phyloP scores from a whole-genome alignment of 2,329 filamentous ascomycete species.

The Cladophialophora bantiana region DNA sequence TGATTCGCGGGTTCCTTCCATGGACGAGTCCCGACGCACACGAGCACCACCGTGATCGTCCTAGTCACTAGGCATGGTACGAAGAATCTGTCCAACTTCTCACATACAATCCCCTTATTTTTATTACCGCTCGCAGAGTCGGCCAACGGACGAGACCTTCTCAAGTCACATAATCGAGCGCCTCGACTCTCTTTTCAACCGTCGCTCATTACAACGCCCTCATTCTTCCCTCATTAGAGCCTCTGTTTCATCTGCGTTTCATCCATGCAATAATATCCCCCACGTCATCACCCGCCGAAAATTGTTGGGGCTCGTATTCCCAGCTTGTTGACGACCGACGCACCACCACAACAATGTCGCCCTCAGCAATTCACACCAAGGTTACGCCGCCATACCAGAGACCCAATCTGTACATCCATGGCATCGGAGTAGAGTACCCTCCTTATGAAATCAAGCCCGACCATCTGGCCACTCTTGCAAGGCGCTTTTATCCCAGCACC shows the following conservation, averaged over 20 bases:
- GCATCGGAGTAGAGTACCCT: conserved; percentile 67
- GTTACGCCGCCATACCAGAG: conserved; percentile 47
- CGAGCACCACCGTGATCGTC: conserved; percentile 8
- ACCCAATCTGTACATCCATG: conserved; percentile 62
- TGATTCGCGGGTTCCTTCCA: conserved; percentile 24
- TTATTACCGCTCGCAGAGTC: neutral
- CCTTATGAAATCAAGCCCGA: conserved; percentile 60
- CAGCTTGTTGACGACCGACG: neutral
- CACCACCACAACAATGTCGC: conserved; percentile 39
- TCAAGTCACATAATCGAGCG: neutral
- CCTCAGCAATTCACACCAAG: conserved; percentile 37
- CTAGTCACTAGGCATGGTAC: neutral
- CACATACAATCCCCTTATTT: conserved; percentile 4
- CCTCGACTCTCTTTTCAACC: conserved; percentile 7
- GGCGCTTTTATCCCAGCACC: conserved; percentile 66
- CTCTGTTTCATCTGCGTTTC: conserved; percentile 29
- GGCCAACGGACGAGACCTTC: neutral
- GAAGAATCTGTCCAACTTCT: conserved; percentile 1
- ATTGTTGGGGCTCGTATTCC: conserved; percentile 28
- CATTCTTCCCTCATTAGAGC: conserved; percentile 10
- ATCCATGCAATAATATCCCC: conserved; percentile 22
- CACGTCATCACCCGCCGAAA: conserved; percentile 19
- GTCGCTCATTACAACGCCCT: conserved; percentile 20
- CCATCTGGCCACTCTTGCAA: conserved; percentile 60
- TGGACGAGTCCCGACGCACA: conserved; percentile 21